A percentile compares a stretch with the other conserved stretches of the same genome.
These are phyloP conservation scores for Pichia phayaonensis DNA, from an alignment of 805 yeast genomes.

Conservation along the genomic window DNA sequence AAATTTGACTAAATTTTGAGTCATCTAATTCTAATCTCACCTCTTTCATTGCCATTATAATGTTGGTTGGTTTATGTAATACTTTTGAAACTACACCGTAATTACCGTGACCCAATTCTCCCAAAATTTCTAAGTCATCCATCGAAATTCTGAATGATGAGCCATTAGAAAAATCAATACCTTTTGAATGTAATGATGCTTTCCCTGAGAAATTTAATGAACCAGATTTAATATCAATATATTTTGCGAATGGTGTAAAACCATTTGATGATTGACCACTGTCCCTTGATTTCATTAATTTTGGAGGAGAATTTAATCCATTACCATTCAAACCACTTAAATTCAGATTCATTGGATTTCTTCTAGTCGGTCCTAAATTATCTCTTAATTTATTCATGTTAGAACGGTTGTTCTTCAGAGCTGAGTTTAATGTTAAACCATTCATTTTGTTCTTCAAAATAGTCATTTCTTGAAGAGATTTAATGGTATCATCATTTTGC, in stretches of 20 bases:
- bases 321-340: conserved; percentile 23
- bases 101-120: conserved; percentile 91
- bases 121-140: conserved; percentile 75
- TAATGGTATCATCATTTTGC: background rate
- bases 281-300: background rate
- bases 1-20: conserved; percentile 83
- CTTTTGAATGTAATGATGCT: conserved; percentile 84
- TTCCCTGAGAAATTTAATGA: conserved; percentile 88
- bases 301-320: conserved; percentile 14
- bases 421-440: background rate
- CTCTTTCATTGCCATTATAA: conserved; percentile 96
- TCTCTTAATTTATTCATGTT: conserved; percentile 16
- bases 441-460: background rate
- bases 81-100: conserved; percentile 95
- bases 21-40: conserved; percentile 90
- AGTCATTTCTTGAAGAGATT: background rate
- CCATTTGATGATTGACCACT: conserved; percentile 34
- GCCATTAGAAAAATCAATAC: conserved; percentile 86
- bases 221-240: conserved; percentile 88
- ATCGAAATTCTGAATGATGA: conserved; percentile 78
- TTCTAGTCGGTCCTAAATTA: conserved; percentile 20
- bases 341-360: conserved; percentile 10
- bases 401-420: background rate
- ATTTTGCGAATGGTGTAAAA: conserved; percentile 79
- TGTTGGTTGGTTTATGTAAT: conserved; percentile 84